Conservation (phyloP, 345 rosid genomes). For the Toxicodendron radicans region DNA sequence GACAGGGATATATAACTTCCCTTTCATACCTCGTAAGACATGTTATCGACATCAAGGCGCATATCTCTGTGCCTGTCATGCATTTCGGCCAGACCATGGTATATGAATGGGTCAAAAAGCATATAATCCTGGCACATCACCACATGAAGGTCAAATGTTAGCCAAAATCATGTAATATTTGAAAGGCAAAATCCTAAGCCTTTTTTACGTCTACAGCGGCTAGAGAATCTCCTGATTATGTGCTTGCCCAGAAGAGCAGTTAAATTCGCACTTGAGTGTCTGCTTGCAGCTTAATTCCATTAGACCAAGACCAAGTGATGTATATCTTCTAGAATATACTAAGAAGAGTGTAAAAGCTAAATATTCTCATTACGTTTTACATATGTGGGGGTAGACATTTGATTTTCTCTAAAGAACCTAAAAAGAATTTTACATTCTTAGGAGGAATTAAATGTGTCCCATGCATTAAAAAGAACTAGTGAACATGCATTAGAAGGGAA, state of each 20-base stretch:
- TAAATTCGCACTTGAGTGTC: neutral
- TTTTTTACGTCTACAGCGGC: neutral
- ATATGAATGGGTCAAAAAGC: conserved; percentile 72
- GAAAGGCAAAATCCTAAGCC: neutral
- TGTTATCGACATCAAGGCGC: conserved; percentile 97
- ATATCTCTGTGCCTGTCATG: conserved; percentile 89
- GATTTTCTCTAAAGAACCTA: neutral
- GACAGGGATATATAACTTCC: neutral
- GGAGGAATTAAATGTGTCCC: neutral
- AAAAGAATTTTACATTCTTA: neutral
- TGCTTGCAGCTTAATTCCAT: conserved; percentile 7
- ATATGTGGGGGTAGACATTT: neutral
- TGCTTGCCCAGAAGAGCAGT: neutral
- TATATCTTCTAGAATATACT: neutral
- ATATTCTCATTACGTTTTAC: neutral
- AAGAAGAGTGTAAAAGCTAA: neutral
- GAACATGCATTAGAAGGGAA: neutral
- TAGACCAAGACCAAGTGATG: neutral
- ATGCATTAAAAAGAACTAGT: neutral
- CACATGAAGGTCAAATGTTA: conserved; percentile 15
- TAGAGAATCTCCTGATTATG: neutral
- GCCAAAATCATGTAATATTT: neutral
- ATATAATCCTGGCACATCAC: conserved; percentile 65
- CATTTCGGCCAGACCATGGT: conserved; percentile 66
- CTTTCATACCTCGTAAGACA: conserved; percentile 88